Evolutionary conservation across 441 rosid genomes (phyloP), one percentile per base, ranked within the genome.

Genomic region (Manihot esculenta): DNA sequence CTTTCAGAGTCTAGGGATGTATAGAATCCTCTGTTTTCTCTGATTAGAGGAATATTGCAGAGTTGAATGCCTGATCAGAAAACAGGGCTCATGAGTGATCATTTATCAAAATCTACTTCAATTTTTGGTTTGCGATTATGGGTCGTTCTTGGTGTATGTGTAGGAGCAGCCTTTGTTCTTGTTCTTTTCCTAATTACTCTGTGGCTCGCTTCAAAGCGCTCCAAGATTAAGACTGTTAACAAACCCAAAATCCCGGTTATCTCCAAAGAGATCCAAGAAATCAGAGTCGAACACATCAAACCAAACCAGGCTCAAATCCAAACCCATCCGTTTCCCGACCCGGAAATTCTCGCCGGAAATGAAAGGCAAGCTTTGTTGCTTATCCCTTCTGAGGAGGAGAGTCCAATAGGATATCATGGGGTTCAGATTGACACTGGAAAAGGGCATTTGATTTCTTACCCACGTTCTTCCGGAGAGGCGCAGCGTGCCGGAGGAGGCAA

Each of bases 131-230:
- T 90, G 51, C 85, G 88, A 64, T 69, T 90, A 58, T 90, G 99
- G 97, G 88, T 91, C 2, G 90, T 94, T 15, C 90, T 94, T 68
- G 97, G 97, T 50, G 84, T 94, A 30, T 86, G 89, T 64, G 89
- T 90, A 14, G 99, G 97, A 13, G 87, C 92, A 14, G 84, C 87
- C 33, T 84, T 91, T 30, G 95, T 94, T 33, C 76, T 91, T 27
- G 70, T 90, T 65, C 97, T 94, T 62, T 89, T 90, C 80, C 80
- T 94, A 24, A 82, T 91, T 38, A 88, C 97, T 66, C 89, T 94
- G 67, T 94, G 91, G 89, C 84, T 94, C 77, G 89, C 93, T 47
- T 84, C 89, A 35, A 86, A 82, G 72, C 80, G 89, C 23, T 75
- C 84, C 48, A 79, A 73, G 70, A 79, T 71, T 73, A 72, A 71